These are phyloP conservation scores for Diaporthe sp. DNA, from an alignment of 2,329 filamentous ascomycete species.

Conservation along the genomic window DNA sequence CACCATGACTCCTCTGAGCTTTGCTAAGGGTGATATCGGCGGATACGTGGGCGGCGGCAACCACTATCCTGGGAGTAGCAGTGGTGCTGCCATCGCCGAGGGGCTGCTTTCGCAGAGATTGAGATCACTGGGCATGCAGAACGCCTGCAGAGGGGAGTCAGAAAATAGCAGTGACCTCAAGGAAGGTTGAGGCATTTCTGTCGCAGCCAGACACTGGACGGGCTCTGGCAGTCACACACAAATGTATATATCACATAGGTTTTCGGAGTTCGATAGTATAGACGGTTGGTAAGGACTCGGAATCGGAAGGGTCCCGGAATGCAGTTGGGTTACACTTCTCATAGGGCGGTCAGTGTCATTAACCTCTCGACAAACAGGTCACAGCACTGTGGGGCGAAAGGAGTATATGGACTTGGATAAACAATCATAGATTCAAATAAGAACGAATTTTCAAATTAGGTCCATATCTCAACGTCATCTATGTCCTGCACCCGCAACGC, in stretches of 20 bases:
- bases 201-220: not conserved
- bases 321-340: not conserved
- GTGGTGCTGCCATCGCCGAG: constrained; percentile 63
- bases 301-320: not conserved
- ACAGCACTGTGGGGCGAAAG: not conserved
- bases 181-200: not conserved
- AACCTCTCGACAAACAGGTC: not conserved
- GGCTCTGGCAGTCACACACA: not conserved
- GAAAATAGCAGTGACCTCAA: not conserved
- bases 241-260: not conserved
- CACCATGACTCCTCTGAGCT: constrained; percentile 45
- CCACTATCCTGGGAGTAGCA: constrained; percentile 59
- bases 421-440: not conserved
- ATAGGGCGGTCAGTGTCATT: not conserved
- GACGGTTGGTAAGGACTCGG: not conserved
- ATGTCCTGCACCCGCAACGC: not conserved
- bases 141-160: not conserved
- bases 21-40: constrained; percentile 49
- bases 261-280: not conserved
- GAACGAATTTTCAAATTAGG: not conserved
- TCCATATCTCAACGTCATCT: too few species aligned
- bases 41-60: constrained; percentile 72
- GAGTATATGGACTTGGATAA: not conserved
- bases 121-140: constrained; percentile 69
- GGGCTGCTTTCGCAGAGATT: constrained; percentile 79